Evolutionary conservation across 495 filamentous ascomycete genomes (phyloP), one percentile per base, ranked within the genome.

Genomic region (Rhypophila decipiens): DNA sequence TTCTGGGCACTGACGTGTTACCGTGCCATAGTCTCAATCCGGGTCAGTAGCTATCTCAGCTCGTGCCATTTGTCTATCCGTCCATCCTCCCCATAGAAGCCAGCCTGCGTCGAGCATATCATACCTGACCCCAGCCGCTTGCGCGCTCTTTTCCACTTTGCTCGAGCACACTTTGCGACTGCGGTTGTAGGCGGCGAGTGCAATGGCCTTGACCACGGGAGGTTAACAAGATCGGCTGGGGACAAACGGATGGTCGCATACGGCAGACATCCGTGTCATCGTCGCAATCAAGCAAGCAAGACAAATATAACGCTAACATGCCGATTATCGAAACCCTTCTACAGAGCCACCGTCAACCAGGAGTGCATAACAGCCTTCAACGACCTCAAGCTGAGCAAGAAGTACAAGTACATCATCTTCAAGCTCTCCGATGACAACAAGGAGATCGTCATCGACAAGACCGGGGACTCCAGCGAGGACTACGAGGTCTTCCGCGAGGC

Each of bases 321-420:
- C 17, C 31, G 17, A 11, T 11, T 12, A 12, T 15, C 10, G 9
- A 2, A 24, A 12, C 10, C 24, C 36, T 22, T 20, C 11, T 51
- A 40, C 61, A 96, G 91, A 74, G 89, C 93, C 56, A 73, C 79
- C 46, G 79, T 97, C 52, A 63, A 73, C 49, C 77, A 81, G 58
- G 87, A 96, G 29, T 95, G 90, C 81, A 74, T 95, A 69, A 66
- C 67, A 42, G 71, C 74, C 51, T 97, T 87, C 82, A 90, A 95
- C 66, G 82, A 95, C 45, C 84, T 98, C 51, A 95, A 95, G 78
- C 79, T 90, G 57, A 80, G 75, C 73, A 88, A 90, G 67, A 83
- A 83, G 69, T 73, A 81, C 75, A 96, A 94, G 74, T 98, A 81
- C 75, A 85, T 98, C 74, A 86, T 98, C 82, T 97, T 83, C 86